Evolutionary conservation across 2,329 filamentous ascomycete genomes (phyloP).

Genomic region (Penicillium sp.): DNA sequence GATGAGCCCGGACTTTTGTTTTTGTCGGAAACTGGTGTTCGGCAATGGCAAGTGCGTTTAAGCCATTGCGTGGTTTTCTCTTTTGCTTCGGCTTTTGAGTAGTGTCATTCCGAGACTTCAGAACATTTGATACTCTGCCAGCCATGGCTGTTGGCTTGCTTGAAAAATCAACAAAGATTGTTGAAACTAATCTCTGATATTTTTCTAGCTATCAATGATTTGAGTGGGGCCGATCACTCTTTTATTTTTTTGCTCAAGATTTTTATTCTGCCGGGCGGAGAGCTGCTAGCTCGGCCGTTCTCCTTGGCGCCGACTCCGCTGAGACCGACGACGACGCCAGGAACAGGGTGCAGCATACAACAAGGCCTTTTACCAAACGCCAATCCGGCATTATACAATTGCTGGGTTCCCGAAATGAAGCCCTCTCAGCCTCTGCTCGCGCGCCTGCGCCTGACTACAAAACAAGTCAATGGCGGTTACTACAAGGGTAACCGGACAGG

Average conservation of each 20-base stretch:
- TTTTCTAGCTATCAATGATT: background rate
- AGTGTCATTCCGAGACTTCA: constrained; percentile 34
- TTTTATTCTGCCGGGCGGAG: constrained; percentile 14
- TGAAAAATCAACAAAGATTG: background rate
- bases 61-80: constrained; percentile 42
- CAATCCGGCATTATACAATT: background rate
- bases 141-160: constrained; percentile 28
- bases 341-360: background rate
- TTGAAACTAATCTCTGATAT: constrained; percentile 6
- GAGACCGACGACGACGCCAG: background rate
- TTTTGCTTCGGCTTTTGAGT: constrained; percentile 43
- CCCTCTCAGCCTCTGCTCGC: constrained; percentile 55
- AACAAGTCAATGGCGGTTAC: constrained; percentile 87
- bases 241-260: constrained; percentile 1
- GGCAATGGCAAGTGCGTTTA: constrained; percentile 65
- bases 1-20: constrained; percentile 52
- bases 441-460: constrained; percentile 82
- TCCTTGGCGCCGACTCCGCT: background rate
- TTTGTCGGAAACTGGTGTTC: constrained; percentile 52
- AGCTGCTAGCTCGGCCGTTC: background rate
- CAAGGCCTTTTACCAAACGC: background rate
- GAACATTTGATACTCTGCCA: constrained; percentile 37
- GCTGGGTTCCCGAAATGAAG: constrained; percentile 27
- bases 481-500: constrained; percentile 95
- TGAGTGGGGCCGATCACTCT: constrained; percentile 5